Percentiles rank a stretch among this genome's conserved stretches.
Conservation (phyloP, 1,284 basidiomycete species). For the Cerrena zonata region DNA sequence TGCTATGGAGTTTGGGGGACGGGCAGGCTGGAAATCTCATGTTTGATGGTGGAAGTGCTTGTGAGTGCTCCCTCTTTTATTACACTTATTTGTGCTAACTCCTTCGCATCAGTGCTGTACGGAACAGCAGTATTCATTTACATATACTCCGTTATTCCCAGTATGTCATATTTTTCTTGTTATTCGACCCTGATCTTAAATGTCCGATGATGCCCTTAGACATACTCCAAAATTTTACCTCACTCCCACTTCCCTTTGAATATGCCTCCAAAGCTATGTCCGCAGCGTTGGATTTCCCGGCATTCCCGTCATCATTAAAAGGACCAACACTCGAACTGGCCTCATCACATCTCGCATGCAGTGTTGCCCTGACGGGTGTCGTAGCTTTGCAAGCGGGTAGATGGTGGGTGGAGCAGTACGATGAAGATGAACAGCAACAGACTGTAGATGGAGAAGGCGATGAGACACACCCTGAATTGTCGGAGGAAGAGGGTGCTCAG, state of each 20-base stretch:
- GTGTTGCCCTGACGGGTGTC: conserved; percentile 75
- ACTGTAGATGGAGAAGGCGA: conserved; percentile 13
- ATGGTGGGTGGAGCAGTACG: conserved; percentile 71
- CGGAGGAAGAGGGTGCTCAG: too few species aligned
- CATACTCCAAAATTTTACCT: conserved; percentile 50
- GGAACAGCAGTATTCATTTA: conserved; percentile 64
- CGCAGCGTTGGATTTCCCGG: conserved; percentile 15
- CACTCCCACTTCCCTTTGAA: conserved; percentile 38
- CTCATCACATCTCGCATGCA: conserved; percentile 74
- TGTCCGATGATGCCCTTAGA: conserved; percentile 31
- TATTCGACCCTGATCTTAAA: conserved; percentile 4
- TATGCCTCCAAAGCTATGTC: conserved; percentile 7
- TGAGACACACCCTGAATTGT: conserved; percentile 3
- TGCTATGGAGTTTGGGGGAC: conserved; percentile 72
- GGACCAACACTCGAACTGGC: conserved; percentile 67
- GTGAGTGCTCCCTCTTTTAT: conserved; percentile 42
- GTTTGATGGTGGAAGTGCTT: conserved; percentile 82
- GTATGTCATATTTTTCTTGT: conserved; percentile 38
- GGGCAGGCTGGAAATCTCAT: conserved; percentile 75
- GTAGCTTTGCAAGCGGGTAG: conserved; percentile 72
- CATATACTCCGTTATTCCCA: conserved; percentile 65
- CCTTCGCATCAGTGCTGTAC: conserved; percentile 55
- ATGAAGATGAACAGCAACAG: conserved; percentile 31
- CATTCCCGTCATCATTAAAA: conserved; percentile 39
- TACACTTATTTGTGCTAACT: conserved; percentile 5